Base-by-base conservation (phyloP, 805 yeast genomes). In the Yarrowia yakushimensis region DNA sequence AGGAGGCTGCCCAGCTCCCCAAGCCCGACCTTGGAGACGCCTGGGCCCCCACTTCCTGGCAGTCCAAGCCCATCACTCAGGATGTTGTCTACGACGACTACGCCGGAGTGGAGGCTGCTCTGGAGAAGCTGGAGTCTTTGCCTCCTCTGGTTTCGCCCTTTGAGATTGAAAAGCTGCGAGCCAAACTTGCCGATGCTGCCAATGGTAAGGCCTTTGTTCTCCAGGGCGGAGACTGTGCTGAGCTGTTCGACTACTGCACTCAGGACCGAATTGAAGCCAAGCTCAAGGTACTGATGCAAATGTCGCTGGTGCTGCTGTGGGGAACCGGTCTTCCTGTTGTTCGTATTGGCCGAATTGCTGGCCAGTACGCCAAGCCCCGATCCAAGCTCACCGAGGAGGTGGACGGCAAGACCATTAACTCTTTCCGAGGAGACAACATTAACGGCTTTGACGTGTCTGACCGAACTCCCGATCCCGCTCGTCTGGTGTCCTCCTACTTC, bases 141-240 rank as follows among this genome's bases (percentile, higher is more conserved):
- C 80, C 80, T 2, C 80, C 80, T 9, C 68, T 77, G 15, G 80
- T 77, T 11, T 74, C 74, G 55, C 73, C 79, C 7, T 42, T 59
- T 25, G 80, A 77, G 66, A 74, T 76, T 54, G 76, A 73, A 60
- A 64, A 64, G 10, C 67, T 76, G 41, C 69, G 71, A 62, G n/a
- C 63, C 10, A 71, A 72, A 65, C 73, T 77, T 12, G 68, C 71
- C 15, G 75, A 74, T 54, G 80, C 79, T 1, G 76, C 79, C 3
- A 70, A 73, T 4, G 80, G 80, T 15, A 73, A 74, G 64, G 78
- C 78, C n/a, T 77, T 77, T 62, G 73, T 77, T 31, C 70, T 77
- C 20, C 80, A 77, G 62, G 80, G 80, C 13, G 80, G 80, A 6
- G 80, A 77, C 66, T 77, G 80, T 59, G 80, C 80, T 12, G 80